phyloP scores from a whole-genome alignment of 768 basidiomycete genomes.

The Trichaptum fuscoviolaceum region DNA sequence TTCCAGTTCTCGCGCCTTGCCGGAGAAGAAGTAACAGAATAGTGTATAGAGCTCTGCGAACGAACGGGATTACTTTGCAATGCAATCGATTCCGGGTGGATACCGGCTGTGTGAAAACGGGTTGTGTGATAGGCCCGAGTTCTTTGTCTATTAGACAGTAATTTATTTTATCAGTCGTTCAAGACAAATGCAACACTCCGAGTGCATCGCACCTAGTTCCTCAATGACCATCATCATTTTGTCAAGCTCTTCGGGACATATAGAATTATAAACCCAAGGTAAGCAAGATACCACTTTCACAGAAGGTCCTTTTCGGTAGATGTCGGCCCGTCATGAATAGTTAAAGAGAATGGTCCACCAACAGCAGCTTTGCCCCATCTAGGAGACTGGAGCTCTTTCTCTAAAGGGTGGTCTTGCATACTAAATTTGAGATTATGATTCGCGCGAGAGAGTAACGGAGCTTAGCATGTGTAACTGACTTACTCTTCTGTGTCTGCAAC shows the following conservation, averaged over 20 bases:
- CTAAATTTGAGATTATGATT: too few species aligned
- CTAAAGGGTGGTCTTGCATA: slow-evolving; percentile 33
- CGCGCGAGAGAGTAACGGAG: too few species aligned
- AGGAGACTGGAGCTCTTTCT: slow-evolving; percentile 66
- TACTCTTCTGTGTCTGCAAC: slow-evolving; percentile 71
- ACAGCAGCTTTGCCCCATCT: slow-evolving; percentile 82
- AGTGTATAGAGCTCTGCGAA: too few species aligned
- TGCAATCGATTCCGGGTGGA: too few species aligned
- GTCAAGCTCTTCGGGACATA: slow-evolving; percentile 96
- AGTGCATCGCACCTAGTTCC: slow-evolving; percentile 51
- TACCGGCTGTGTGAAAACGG: slow-evolving; percentile 93
- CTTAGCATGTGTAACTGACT: slow-evolving; percentile 18
- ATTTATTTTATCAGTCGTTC: neutral
- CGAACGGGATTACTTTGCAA: too few species aligned
- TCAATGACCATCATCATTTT: slow-evolving; percentile 81
- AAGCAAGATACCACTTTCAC: slow-evolving; percentile 87
- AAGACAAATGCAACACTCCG: neutral
- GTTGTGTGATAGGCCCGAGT: slow-evolving; percentile 69
- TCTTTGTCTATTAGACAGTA: slow-evolving; percentile 47
- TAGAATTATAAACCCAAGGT: slow-evolving; percentile 99
- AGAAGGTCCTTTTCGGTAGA: slow-evolving; percentile 83
- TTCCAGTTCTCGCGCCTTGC: too few species aligned
- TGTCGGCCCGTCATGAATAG: slow-evolving; percentile 53
- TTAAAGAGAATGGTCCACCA: slow-evolving; percentile 85
- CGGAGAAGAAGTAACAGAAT: too few species aligned